Base-by-base conservation (phyloP, 2,329 filamentous ascomycete species). In the Meredithiella fracta region DNA sequence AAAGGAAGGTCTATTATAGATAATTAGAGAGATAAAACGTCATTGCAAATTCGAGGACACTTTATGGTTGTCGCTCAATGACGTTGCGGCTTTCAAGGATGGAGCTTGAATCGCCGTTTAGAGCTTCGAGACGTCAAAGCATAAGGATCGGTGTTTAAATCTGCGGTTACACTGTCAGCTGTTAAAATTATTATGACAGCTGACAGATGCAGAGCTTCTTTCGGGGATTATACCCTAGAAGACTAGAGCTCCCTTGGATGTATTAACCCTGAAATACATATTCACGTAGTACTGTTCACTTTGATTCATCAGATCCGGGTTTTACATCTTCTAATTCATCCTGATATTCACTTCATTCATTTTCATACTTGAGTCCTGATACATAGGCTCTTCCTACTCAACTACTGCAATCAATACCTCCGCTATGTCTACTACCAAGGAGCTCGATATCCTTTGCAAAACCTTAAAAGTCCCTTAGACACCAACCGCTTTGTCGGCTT, bases 401-500 rank as follows among this genome's bases (percentile, higher is more conserved):
- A n/a, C n/a, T n/a, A n/a, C n/a, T n/a, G n/a, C n/a, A n/a, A n/a
- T n/a, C n/a, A n/a, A n/a, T n/a, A n/a, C n/a, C n/a, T n/a, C n/a
- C n/a, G n/a, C n/a, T n/a, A n/a, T n/a, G n/a, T n/a, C n/a, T n/a
- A n/a, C n/a, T n/a, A n/a, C n/a, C n/a, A n/a, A n/a, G n/a, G n/a
- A n/a, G n/a, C n/a, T n/a, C n/a, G n/a, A n/a, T n/a, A n/a, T n/a
- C n/a, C n/a, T n/a, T n/a, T n/a, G n/a, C n/a, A n/a, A n/a, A n/a
- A 84, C 2, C 72, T 86, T 34, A 69, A 70, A 55, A 67, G 76
- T 55, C 80, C 78, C 59, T 75, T 84, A 63, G 82, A 86, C 63
- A 85, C 82, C 0, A 78, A 79, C 20, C 75, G 79, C 62, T 85
- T 86, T 61, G 80, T 84, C 40, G 82, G 80, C 6, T 69, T 86